A percentile compares a stretch with the other conserved stretches of the same genome.
phyloP scores from a whole-genome alignment of 78 protist species.

The Emiliania huxleyi region DNA sequence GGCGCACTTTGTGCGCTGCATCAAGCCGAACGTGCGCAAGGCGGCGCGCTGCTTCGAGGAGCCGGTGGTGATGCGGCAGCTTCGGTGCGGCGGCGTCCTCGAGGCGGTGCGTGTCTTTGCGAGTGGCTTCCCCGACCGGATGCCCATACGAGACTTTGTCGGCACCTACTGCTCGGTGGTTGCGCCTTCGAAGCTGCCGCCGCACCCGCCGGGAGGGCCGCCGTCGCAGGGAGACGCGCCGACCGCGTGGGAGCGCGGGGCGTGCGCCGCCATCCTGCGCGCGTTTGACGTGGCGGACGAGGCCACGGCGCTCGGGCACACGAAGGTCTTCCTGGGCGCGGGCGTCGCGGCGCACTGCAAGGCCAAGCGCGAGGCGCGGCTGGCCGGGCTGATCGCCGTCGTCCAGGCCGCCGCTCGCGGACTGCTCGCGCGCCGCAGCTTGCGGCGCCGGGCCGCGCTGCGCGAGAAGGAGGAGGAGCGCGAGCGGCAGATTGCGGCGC shows the following conservation, averaged over 20 bases:
- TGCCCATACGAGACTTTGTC: neutral
- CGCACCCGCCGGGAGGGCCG: neutral
- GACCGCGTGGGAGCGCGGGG: neutral
- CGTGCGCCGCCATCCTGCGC: neutral
- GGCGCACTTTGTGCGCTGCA: neutral
- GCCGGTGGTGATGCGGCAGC: neutral
- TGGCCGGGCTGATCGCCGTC: neutral
- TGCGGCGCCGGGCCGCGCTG: neutral
- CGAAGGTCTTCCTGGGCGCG: neutral
- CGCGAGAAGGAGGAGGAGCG: neutral
- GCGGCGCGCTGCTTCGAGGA: neutral
- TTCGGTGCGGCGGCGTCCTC: constrained; percentile 23
- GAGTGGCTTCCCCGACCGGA: neutral
- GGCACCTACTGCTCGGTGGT: neutral
- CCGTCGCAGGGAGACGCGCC: too few relatives aligned
- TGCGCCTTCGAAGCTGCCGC: neutral
- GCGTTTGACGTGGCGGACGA: neutral
- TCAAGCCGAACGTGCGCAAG: neutral
- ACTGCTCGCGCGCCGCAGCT: neutral
- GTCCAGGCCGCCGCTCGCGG: neutral
- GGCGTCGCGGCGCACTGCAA: neutral
- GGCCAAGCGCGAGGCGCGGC: neutral
- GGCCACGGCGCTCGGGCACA: neutral
- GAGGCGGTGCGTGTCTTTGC: constrained; percentile 26
- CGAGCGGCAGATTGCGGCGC: neutral